Percentiles rank a stretch among this genome's conserved stretches.
These are phyloP conservation scores for Pleurotus eryngii DNA, from an alignment of 768 basidiomycete genomes.

Conservation along the genomic window DNA sequence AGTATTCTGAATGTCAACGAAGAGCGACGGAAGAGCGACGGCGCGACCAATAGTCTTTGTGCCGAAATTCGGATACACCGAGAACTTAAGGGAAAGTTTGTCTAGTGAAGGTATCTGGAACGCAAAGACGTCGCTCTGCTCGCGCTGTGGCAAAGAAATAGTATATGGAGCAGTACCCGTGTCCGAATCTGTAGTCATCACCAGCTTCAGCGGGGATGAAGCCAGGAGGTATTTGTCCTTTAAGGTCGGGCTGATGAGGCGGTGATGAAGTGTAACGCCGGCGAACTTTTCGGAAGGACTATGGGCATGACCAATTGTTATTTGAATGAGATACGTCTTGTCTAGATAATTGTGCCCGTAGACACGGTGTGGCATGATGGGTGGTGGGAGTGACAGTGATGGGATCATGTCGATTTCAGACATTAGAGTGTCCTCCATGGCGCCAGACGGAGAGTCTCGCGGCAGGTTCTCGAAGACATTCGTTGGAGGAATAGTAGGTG, in stretches of 20 bases:
- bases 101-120: conserved; percentile 83
- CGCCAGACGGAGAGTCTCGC: conserved; percentile 38
- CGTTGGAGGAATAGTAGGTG: conserved; percentile 26
- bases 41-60: conserved; percentile 95
- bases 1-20: conserved; percentile 52
- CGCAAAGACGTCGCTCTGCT: conserved; percentile 68
- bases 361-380: conserved; percentile 96
- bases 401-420: conserved; percentile 90
- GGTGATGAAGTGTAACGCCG: conserved; percentile 69
- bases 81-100: conserved; percentile 82
- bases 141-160: conserved; percentile 78
- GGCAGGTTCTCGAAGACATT: conserved; percentile 18
- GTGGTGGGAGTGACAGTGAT: conserved; percentile 91
- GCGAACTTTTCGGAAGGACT: conserved; percentile 29
- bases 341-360: conserved; percentile 97
- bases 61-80: conserved; percentile 95
- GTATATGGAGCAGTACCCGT: conserved; percentile 87
- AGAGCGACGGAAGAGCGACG: conserved; percentile 75
- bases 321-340: conserved; percentile 78
- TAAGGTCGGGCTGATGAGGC: conserved; percentile 65
- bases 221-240: conserved; percentile 66
- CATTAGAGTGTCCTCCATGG: conserved; percentile 37
- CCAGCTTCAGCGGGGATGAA: conserved; percentile 86
- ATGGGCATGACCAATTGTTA: conserved; percentile 74
- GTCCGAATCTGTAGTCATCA: conserved; percentile 87